A percentile compares a stretch with the other conserved stretches of the same genome.
Conservation (phyloP, 140 eudicot species). For the Oenanthe javanica region DNA sequence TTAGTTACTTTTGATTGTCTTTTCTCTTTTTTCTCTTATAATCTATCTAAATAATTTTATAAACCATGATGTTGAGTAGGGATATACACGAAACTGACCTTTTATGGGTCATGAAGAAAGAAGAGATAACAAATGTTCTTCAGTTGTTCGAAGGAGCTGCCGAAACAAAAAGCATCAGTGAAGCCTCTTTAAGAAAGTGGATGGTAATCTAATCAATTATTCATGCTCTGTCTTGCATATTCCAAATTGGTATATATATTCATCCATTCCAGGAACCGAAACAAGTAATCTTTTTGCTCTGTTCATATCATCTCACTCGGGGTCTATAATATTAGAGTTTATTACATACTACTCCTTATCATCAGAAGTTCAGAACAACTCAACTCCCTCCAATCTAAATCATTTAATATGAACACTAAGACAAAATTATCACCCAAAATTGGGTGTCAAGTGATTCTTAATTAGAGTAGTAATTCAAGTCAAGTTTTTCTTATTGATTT, state of each 20-base stretch:
- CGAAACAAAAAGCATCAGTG: slow-evolving; percentile 22
- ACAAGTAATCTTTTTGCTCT: background rate
- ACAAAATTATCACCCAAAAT: too few relatives aligned
- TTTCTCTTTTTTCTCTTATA: background rate
- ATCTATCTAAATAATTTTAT: background rate
- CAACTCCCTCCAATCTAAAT: too few relatives aligned
- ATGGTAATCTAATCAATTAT: slow-evolving; percentile 20
- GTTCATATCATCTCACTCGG: background rate
- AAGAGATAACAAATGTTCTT: slow-evolving; percentile 32
- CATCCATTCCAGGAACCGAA: background rate
- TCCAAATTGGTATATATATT: background rate
- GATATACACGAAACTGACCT: slow-evolving; percentile 39
- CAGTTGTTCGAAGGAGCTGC: slow-evolving; percentile 29
- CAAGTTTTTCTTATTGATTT: too few relatives aligned
- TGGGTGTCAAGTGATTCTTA: too few relatives aligned
- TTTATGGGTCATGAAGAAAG: slow-evolving; percentile 23
- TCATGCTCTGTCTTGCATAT: background rate
- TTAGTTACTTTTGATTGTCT: background rate
- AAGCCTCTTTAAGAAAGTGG: slow-evolving; percentile 34
- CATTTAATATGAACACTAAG: too few relatives aligned
- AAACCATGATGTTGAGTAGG: slow-evolving; percentile 18
- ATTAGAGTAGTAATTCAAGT: too few relatives aligned
- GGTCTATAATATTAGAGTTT: too few relatives aligned
- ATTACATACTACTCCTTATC: too few relatives aligned
- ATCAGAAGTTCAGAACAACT: too few relatives aligned